Conservation (phyloP, 345 rosid genomes). For the Gynandropsis gynandra region DNA sequence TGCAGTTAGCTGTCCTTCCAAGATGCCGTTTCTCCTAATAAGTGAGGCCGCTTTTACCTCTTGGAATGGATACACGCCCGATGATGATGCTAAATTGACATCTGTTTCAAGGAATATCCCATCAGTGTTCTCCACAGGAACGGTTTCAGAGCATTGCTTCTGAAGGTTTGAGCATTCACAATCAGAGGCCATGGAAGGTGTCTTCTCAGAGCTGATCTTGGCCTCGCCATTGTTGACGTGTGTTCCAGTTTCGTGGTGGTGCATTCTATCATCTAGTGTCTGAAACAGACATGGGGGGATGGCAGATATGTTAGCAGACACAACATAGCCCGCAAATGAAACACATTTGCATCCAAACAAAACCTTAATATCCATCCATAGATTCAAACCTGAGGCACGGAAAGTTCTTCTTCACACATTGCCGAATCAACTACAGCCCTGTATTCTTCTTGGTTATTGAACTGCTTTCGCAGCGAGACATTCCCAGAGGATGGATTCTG, state of each 20-base stretch:
- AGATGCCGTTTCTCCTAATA: slow-evolving; percentile 56
- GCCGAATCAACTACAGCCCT: slow-evolving; percentile 34
- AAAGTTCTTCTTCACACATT: slow-evolving; percentile 48
- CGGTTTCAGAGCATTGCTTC: slow-evolving; percentile 34
- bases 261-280: slow-evolving; percentile 39
- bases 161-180: slow-evolving; percentile 35
- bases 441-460: slow-evolving; percentile 58
- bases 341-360: not conserved
- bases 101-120: slow-evolving; percentile 41
- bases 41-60: slow-evolving; percentile 68
- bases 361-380: not conserved
- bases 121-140: slow-evolving; percentile 38
- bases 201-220: slow-evolving; percentile 47
- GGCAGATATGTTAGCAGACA: not conserved
- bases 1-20: slow-evolving; percentile 73
- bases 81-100: slow-evolving; percentile 37
- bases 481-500: slow-evolving; percentile 54
- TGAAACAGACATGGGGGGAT: slow-evolving; percentile 27
- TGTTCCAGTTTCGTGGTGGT: no score
- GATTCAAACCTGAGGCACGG: slow-evolving; percentile 38
- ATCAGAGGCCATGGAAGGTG: slow-evolving; percentile 31
- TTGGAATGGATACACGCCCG: slow-evolving; percentile 60
- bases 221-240: slow-evolving; percentile 31
- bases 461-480: slow-evolving; percentile 75
- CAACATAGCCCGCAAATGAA: no score